A percentile compares a stretch with the other conserved stretches of the same genome.
These are phyloP conservation scores for Athelia psychrophila DNA, from an alignment of 1,284 basidiomycete species.

Conservation along the genomic window DNA sequence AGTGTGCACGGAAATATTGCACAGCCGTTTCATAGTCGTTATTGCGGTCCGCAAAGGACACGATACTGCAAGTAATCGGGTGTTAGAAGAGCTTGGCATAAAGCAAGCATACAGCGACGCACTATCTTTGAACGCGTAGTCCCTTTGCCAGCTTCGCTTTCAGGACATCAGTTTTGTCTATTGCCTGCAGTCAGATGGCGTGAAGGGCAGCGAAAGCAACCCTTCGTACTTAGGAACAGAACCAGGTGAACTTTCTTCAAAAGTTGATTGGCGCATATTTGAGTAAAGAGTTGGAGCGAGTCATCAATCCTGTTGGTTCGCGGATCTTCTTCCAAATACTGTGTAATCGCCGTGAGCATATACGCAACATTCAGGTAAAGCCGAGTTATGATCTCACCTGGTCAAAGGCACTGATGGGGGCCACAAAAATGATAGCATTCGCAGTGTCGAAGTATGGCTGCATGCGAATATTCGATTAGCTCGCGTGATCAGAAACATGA, in stretches of 20 bases:
- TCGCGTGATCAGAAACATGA: neutral
- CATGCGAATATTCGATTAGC: neutral
- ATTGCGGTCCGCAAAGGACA: slow-evolving; percentile 74
- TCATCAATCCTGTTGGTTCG: slow-evolving; percentile 81
- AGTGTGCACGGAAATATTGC: slow-evolving; percentile 81
- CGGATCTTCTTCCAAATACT: slow-evolving; percentile 84
- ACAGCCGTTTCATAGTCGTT: slow-evolving; percentile 80
- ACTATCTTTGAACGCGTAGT: slow-evolving; percentile 76
- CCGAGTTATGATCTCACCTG: slow-evolving; percentile 45
- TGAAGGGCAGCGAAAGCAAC: slow-evolving; percentile 5
- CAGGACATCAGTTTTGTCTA: slow-evolving; percentile 78
- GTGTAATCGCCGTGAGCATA: neutral
- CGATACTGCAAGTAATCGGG: slow-evolving; percentile 50
- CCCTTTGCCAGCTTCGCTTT: slow-evolving; percentile 65
- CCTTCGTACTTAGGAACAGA: slow-evolving; percentile 67
- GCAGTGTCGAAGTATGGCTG: slow-evolving; percentile 79
- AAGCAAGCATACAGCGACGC: slow-evolving; percentile 23
- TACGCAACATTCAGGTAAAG: neutral
- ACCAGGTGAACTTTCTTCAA: slow-evolving; percentile 78
- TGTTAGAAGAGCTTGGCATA: slow-evolving; percentile 10
- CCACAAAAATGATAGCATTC: slow-evolving; percentile 83
- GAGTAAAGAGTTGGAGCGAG: slow-evolving; percentile 78
- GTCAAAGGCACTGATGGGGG: slow-evolving; percentile 84
- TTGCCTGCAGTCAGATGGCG: slow-evolving; percentile 1
- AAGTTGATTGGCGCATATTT: slow-evolving; percentile 77